phyloP scores from a whole-genome alignment of 495 filamentous ascomycete genomes.

The Oidiodendron maius region DNA sequence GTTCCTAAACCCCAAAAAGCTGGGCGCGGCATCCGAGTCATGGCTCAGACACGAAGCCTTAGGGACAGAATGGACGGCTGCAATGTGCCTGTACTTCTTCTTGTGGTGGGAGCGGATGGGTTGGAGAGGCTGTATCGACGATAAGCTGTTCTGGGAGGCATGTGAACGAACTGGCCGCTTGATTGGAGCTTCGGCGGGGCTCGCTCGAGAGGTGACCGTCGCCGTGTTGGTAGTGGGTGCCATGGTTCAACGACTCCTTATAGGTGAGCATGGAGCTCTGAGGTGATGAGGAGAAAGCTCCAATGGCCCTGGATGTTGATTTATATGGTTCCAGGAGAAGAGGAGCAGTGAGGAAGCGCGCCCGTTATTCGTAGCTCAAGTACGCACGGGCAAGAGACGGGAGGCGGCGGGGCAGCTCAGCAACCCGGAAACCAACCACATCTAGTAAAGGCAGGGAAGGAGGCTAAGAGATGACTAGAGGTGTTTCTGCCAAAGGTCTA shows the following conservation, averaged over 20 bases:
- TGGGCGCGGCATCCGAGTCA: conserved; percentile 65
- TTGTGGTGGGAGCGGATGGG: conserved; percentile 10
- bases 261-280: no score
- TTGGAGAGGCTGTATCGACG: conserved; percentile 16
- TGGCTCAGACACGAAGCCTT: conserved; percentile 79
- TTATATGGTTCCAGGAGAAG: no score
- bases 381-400: no score
- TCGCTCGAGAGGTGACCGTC: conserved; percentile 11
- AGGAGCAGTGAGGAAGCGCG: no score
- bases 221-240: conserved; percentile 13
- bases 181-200: conserved; percentile 8
- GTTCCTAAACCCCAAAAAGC: conserved; percentile 90
- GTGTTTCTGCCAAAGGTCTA: no score
- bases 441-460: no score
- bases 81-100: conserved; percentile 78
- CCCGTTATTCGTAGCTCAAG: no score
- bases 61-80: conserved; percentile 68
- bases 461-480: no score
- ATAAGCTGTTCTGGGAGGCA: conserved; percentile 16
- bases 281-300: no score
- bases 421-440: no score
- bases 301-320: no score
- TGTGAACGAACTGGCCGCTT: conserved; percentile 19
- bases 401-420: no score
- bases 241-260: conserved; percentile 5